A percentile compares a stretch with the other conserved stretches of the same genome.
Evolutionary conservation across 1,284 basidiomycete species (phyloP).

Genomic region (Hypsizygus ulmarius): DNA sequence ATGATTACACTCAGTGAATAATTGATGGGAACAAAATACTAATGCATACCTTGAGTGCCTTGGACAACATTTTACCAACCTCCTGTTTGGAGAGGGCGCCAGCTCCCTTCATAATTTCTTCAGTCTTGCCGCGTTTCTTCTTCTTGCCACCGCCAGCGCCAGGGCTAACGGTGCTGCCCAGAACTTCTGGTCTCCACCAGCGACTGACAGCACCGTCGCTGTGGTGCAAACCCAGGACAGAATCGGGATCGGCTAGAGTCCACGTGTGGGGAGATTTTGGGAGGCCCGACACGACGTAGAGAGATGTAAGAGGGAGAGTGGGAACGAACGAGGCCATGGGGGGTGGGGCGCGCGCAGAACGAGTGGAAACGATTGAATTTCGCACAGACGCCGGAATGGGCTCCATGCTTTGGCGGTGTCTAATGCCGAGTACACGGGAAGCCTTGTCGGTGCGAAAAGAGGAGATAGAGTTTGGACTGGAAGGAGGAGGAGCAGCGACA

Average conservation of each 20-base stretch:
- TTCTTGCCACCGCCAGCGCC: conserved; percentile 70
- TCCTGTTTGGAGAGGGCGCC: conserved; percentile 79
- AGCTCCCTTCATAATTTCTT: conserved; percentile 65
- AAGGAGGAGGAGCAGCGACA: conserved; percentile 35
- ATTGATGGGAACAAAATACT: background rate
- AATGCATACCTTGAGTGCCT: conserved; percentile 76
- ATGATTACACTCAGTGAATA: conserved; percentile 1
- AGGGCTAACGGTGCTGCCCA: conserved; percentile 84
- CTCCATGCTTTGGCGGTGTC: conserved; percentile 73
- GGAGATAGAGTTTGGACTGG: conserved; percentile 27
- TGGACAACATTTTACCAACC: conserved; percentile 84
- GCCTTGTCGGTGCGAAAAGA: conserved; percentile 51
- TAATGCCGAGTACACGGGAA: conserved; percentile 69
- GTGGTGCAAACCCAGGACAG: conserved; percentile 81
- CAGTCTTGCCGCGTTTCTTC: conserved; percentile 60
- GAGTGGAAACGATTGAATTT: conserved; percentile 73
- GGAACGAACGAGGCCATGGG: conserved; percentile 51
- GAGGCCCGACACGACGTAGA: conserved; percentile 82
- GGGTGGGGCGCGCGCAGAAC: conserved; percentile 60
- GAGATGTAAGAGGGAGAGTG: conserved; percentile 71
- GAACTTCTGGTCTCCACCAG: conserved; percentile 94
- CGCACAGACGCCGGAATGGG: conserved; percentile 73
- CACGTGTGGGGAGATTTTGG: conserved; percentile 89
- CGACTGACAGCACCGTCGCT: conserved; percentile 85
- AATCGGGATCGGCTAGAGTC: conserved; percentile 90